Percentiles rank a stretch among this genome's conserved stretches.
phyloP scores from a whole-genome alignment of 2,329 filamentous ascomycete genomes.

The Aureobasidium sp. region DNA sequence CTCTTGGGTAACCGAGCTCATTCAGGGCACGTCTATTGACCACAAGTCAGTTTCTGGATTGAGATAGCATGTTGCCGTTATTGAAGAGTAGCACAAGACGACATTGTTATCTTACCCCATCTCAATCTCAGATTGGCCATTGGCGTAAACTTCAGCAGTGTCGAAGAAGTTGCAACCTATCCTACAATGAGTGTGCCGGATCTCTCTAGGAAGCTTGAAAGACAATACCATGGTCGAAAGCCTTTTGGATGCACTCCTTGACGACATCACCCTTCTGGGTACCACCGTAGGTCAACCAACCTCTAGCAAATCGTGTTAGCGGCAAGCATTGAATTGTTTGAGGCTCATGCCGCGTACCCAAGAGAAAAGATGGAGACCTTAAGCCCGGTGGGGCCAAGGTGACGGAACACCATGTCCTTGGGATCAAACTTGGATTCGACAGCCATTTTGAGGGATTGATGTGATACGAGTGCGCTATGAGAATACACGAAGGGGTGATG shows the following conservation, averaged over 20 bases:
- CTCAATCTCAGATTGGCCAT: slow-evolving; percentile 53
- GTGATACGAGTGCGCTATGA: background rate
- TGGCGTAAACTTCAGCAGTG: slow-evolving; percentile 46
- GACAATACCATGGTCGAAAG: slow-evolving; percentile 33
- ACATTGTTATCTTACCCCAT: slow-evolving; percentile 34
- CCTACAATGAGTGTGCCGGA: background rate
- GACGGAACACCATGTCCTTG: slow-evolving; percentile 40
- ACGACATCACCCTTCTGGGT: slow-evolving; percentile 42
- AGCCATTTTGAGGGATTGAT: slow-evolving; percentile 12
- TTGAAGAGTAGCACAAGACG: background rate
- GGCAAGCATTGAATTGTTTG: background rate
- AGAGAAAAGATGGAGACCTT: slow-evolving; percentile 29
- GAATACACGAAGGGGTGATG: background rate
- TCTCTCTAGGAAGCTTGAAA: background rate
- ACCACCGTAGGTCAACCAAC: slow-evolving; percentile 38
- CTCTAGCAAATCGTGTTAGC: slow-evolving; percentile 13
- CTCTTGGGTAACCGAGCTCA: slow-evolving; percentile 39
- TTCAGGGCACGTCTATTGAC: slow-evolving; percentile 28
- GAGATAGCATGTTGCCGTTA: background rate
- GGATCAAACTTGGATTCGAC: slow-evolving; percentile 41
- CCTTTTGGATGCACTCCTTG: slow-evolving; percentile 42
- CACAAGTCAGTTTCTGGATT: background rate
- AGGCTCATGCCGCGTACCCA: background rate
- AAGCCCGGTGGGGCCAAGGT: slow-evolving; percentile 38
- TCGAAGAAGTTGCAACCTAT: slow-evolving; percentile 42